Percentiles rank a stretch among this genome's conserved stretches.
phyloP scores from a whole-genome alignment of 306 rosid genomes.

The Prunus kanzakura region DNA sequence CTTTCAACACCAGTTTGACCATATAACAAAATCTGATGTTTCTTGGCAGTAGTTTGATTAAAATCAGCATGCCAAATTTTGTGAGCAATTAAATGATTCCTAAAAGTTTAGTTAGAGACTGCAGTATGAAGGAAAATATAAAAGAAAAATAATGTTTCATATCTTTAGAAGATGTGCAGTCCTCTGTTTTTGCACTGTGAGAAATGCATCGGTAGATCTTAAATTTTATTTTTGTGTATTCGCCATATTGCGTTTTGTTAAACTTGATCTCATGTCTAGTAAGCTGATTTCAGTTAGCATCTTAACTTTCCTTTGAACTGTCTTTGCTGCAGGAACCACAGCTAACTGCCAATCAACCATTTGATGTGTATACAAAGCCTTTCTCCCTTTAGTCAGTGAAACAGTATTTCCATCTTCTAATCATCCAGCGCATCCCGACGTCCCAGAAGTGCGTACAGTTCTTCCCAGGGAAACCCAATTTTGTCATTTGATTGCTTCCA shows the following conservation, averaged over 20 bases:
- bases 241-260: neutral
- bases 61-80: neutral
- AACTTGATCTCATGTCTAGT: neutral
- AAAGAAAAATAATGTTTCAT: no score
- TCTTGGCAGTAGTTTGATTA: neutral
- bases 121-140: no score
- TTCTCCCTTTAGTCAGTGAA: constrained; percentile 22
- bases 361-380: constrained; percentile 38
- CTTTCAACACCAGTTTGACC: neutral
- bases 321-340: constrained; percentile 35
- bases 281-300: neutral
- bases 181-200: no score
- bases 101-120: no score
- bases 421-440: neutral
- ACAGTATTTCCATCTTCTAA: neutral
- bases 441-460: constrained; percentile 12
- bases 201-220: no score
- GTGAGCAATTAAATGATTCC: neutral
- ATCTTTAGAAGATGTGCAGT: no score
- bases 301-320: neutral
- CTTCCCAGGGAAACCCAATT: neutral
- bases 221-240: no score
- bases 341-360: constrained; percentile 30
- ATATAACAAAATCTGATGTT: neutral
- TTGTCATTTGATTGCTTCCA: neutral